phyloP scores from a whole-genome alignment of 2,329 filamentous ascomycete species.

The Verticillium longisporum region DNA sequence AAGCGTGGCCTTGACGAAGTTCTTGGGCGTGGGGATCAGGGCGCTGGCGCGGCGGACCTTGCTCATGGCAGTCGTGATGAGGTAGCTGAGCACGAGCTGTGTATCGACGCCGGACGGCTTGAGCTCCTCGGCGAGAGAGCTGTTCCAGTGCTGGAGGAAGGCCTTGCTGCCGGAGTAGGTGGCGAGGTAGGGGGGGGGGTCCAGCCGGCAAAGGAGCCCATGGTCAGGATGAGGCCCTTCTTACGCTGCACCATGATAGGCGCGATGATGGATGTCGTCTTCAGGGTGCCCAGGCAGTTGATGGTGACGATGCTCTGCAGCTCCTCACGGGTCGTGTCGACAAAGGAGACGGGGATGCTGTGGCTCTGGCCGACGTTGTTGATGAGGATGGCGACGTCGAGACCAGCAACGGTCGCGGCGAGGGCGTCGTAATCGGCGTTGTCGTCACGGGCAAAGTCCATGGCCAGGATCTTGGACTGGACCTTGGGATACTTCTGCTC shows the following conservation, averaged over 20 bases:
- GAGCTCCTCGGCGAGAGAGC: constrained; percentile 76
- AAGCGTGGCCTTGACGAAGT: constrained; percentile 74
- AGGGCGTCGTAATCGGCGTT: constrained; percentile 75
- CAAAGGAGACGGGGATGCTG: constrained; percentile 84
- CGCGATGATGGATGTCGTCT: constrained; percentile 77
- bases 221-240: constrained; percentile 85
- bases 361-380: constrained; percentile 98
- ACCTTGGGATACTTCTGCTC: constrained; percentile 58
- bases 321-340: constrained; percentile 71
- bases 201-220: constrained; percentile 94
- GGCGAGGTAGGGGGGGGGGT: constrained; percentile 81
- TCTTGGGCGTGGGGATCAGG: constrained; percentile 72
- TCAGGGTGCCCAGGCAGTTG: constrained; percentile 88
- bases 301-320: constrained; percentile 87
- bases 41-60: constrained; percentile 78
- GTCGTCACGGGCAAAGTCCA: constrained; percentile 83
- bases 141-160: constrained; percentile 95
- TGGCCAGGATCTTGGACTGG: constrained; percentile 71
- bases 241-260: constrained; percentile 80
- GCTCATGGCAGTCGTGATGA: constrained; percentile 94
- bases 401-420: constrained; percentile 57
- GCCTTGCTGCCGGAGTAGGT: constrained; percentile 98
- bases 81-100: constrained; percentile 85
- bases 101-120: constrained; percentile 75
- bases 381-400: constrained; percentile 82